Evolutionary conservation across 2,329 filamentous ascomycete genomes (phyloP).

Genomic region (Macrophomina tecta): DNA sequence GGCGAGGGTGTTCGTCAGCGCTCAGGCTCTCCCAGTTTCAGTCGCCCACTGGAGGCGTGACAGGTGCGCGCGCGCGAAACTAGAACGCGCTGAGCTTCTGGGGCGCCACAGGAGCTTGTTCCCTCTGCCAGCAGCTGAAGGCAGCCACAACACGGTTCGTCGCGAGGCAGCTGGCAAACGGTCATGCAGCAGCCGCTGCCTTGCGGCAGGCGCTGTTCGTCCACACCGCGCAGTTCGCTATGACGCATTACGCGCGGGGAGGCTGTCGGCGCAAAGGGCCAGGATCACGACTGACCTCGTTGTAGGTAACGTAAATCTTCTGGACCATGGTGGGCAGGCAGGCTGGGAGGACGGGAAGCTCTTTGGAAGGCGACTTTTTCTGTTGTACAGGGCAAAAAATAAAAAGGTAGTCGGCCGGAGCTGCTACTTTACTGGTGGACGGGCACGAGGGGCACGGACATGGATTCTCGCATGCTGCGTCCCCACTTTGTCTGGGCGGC

Average conservation of each 20-base stretch:
- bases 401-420: conserved; percentile 20
- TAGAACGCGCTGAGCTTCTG: not conserved
- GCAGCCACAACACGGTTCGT: not conserved
- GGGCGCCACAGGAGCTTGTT: not conserved
- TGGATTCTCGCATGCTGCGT: conserved; percentile 14
- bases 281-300: conserved; percentile 40
- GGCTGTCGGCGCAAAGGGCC: not conserved
- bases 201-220: not conserved
- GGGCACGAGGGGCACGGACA: conserved; percentile 23
- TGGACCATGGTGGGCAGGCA: conserved; percentile 41
- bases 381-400: conserved; percentile 20
- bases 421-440: conserved; percentile 21
- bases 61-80: not conserved
- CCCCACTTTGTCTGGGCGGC: not conserved
- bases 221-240: not conserved
- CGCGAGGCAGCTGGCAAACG: not conserved
- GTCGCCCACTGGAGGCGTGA: not conserved
- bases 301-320: conserved; percentile 52
- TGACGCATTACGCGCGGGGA: not conserved
- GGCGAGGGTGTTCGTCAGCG: not conserved
- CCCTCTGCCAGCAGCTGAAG: not conserved
- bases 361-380: conserved; percentile 7
- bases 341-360: not conserved
- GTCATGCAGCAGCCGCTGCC: not conserved
- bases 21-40: not conserved